Base-by-base conservation (phyloP, 257 asterid genomes). In the Cynanchum wilfordii region DNA sequence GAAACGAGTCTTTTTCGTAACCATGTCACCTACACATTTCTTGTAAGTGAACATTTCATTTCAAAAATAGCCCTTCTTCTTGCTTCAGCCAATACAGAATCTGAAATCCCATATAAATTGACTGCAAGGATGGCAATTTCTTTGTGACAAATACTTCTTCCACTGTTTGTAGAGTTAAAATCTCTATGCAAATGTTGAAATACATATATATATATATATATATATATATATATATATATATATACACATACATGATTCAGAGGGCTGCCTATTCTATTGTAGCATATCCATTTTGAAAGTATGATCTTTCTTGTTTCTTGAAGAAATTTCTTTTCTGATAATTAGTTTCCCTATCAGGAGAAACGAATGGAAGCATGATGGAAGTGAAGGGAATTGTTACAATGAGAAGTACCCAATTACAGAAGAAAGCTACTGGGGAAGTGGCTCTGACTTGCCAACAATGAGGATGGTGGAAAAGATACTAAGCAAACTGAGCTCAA, bases 21-120 rank as follows among this genome's bases (percentile, higher is more conserved):
- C 99, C 68, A 92, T 95, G 98, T 95, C 99, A 20, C 99, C 99
- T 55, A 95, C 97, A 25, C 99, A 95, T 89, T 66, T 79, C 51
- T 5, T 44, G 98, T 95, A 87, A 80, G 87, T 75, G 69, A 38
- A 57, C 33, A 5, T 44, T 36, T 72, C 42, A 29, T 67, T 11
- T 52, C 33, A 27, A 30, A 57, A n/a, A 17, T 42, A 15, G 60
- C 20, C 60, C 7, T 58, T 65, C 30, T 69, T 30, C 12, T 13
- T 40, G 45, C 45, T 25, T 74, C 55, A 2, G 45, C 5, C n/a
- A 62, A n/a, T 66, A 22, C 16, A 4, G 73, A 22, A 24, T 69
- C 52, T 51, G 58, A 20, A 25, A n/a, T 27, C 38, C 29, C 36
- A 33, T 17, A 40, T 56, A 56, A 25, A 54, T 69, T 33, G 36